Evolutionary conservation across 225 moss, liverwort and hornwort genomes (phyloP), one percentile per base, ranked within the genome.

Genomic region (Polytrichum formosum): DNA sequence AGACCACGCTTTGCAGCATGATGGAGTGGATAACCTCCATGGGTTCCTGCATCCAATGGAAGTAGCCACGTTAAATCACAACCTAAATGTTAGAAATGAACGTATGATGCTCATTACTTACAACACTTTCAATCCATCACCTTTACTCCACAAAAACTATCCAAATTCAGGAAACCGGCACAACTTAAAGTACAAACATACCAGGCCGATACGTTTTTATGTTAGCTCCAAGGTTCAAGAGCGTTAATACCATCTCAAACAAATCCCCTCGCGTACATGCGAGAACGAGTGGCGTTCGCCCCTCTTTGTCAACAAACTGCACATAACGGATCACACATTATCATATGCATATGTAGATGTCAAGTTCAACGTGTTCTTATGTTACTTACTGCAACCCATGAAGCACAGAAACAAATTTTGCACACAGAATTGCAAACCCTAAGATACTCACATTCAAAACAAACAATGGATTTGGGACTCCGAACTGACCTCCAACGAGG

Each of bases 1-100:
- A 96, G 90, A 68, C 96, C 96, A 64, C 93, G 93, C 76, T 96
- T 96, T 26, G 96, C 96, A 67, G 96, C 93, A 85, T 96, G 96
- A 70, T 96, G 96, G 26, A 96, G 88, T 72, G 96, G 93, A 74
- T 80, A 90, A 26, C 96, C 96, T 64, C 96, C 96, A 80, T 88
- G 83, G 46, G 80, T 77, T 67, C 96, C 96, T 96, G 85, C 74
- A 77, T 74, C 18, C 53, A 71, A 56, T 26, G 37, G 5, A 64
- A 28, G 16, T 4, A 23, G 21, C 27, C 25, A 22, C 63, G 8
- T 26, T 5, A 28, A 63, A 63, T 17, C 18, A 28, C 6, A 46
- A 46, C 3, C 46, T 16, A 4, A 13, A 16, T 3, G 46, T 46
- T 46, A 13, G 46, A 46, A 46, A 46, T 46, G 46, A 46, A 16